Evolutionary conservation across 306 rosid species (phyloP).

Genomic region (Lathyrus aphaca): DNA sequence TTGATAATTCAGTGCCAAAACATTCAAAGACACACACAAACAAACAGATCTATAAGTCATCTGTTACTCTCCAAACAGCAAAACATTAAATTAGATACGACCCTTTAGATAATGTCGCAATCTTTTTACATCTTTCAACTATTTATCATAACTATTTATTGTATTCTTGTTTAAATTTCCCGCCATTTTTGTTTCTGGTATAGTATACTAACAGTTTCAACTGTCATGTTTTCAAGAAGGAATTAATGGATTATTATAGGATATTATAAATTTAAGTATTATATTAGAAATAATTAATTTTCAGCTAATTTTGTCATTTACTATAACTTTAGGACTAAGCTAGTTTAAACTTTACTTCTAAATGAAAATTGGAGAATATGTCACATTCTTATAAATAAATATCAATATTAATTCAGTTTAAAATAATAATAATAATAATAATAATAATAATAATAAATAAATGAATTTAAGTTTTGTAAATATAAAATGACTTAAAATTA

Average conservation of each 20-base stretch:
- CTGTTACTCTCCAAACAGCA: slow-evolving; percentile 45
- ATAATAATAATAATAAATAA: too few relatives aligned
- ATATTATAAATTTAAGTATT: not conserved
- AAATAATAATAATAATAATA: too few relatives aligned
- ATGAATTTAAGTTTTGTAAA: too few relatives aligned
- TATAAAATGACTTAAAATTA: too few relatives aligned
- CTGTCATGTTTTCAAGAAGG: not conserved
- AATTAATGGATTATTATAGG: not conserved
- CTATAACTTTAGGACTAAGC: slow-evolving; percentile 7
- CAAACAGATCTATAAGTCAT: slow-evolving; percentile 41
- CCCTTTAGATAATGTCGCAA: slow-evolving; percentile 31
- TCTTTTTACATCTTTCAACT: slow-evolving; percentile 34
- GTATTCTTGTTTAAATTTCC: slow-evolving; percentile 62
- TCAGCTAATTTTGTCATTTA: slow-evolving; percentile 1
- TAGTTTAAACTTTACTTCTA: not conserved
- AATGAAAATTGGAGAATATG: not conserved
- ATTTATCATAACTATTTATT: slow-evolving; percentile 27
- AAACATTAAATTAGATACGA: slow-evolving; percentile 37
- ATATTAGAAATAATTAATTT: not conserved
- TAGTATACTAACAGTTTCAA: not conserved
- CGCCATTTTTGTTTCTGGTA: slow-evolving; percentile 42
- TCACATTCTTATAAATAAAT: too few relatives aligned
- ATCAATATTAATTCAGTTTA: too few relatives aligned
- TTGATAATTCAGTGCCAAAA: slow-evolving; percentile 17
- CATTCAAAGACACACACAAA: slow-evolving; percentile 38